These are phyloP conservation scores for Ulota crispa DNA, from an alignment of 225 moss, liverwort and hornwort species.

Conservation along the genomic window DNA sequence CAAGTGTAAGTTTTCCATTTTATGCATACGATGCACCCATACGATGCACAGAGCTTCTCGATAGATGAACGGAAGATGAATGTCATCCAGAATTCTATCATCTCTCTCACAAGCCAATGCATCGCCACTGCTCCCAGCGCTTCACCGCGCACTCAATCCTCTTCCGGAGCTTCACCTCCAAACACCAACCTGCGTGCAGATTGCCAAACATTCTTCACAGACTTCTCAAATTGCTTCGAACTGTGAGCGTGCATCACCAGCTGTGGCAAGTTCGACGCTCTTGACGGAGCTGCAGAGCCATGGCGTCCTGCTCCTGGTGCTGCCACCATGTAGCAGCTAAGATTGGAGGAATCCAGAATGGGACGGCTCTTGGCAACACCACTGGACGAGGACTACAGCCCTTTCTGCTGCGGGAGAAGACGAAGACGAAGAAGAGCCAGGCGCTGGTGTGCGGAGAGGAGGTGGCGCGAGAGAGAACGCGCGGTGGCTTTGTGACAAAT, in stretches of 20 bases:
- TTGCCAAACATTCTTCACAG: not conserved
- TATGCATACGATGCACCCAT: too few species aligned
- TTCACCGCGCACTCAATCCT: not conserved
- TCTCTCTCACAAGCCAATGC: not conserved
- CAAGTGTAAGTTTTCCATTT: too few species aligned
- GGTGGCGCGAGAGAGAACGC: not conserved
- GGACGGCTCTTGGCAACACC: not conserved
- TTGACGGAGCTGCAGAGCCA: not conserved
- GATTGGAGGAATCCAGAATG: not conserved
- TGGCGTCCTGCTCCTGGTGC: conserved; percentile 21
- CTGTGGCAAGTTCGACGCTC: not conserved
- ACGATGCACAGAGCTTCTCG: too few species aligned
- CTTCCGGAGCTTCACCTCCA: not conserved
- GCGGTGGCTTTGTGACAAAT: not conserved
- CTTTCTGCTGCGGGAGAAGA: not conserved
- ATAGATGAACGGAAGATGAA: not conserved
- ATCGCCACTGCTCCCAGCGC: not conserved
- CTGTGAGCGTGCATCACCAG: too few species aligned
- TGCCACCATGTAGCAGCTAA: conserved; percentile 6
- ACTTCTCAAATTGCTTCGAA: not conserved
- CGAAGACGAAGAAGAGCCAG: not conserved
- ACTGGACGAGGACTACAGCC: not conserved
- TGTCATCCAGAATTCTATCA: not conserved
- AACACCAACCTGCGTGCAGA: not conserved
- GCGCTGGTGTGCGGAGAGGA: not conserved